Base-by-base conservation (phyloP, 768 basidiomycete species). In the Boletus rubropictus region DNA sequence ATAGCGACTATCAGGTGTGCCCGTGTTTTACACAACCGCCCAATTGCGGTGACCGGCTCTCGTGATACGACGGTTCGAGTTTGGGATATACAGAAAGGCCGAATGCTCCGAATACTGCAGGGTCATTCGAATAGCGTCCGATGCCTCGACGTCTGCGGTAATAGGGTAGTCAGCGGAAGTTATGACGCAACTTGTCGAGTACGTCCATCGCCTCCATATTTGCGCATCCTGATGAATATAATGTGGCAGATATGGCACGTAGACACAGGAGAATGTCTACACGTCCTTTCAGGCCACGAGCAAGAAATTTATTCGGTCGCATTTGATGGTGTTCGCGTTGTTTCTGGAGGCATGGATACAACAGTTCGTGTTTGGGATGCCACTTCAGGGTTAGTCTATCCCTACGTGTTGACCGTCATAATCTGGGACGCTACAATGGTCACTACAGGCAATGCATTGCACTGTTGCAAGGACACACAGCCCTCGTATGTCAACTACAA, bases 361-460 rank as follows among this genome's bases (percentile, higher is more conserved):
- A 90, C 86, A 1, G 88, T 96, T 4, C 74, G 93, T 4, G 79
- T 97, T 0, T 98, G 95, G 95, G 82, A 86, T 53, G 86, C 89
- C 0, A 70, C 75, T 9, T 84, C 85, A 33, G 94, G 94, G 91
- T 93, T 60, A 54, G 82, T 67, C 20, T 27, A 31, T 41, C 17
- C 3, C n/a, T 33, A 25, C 31, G 35, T n/a, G 28, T 41, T 33
- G 22, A 18, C 8, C 20, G 29, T 42, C 15, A 27, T 32, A 35
- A 18, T 12, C 24, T 36, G 22, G 39, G 27, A 15, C 17, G 25
- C 6, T 39, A 9, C 15, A 31, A 41, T n/a, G 32, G 4, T 10
- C 18, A 28, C 50, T 22, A 9, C 63, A 93, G 90, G 7, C 72
- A 82, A 46, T 95, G 92, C 60, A 59, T 84, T 9, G 93, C 92